Evolutionary conservation across 345 rosid species (phyloP).

Genomic region (Boechera retrofracta): DNA sequence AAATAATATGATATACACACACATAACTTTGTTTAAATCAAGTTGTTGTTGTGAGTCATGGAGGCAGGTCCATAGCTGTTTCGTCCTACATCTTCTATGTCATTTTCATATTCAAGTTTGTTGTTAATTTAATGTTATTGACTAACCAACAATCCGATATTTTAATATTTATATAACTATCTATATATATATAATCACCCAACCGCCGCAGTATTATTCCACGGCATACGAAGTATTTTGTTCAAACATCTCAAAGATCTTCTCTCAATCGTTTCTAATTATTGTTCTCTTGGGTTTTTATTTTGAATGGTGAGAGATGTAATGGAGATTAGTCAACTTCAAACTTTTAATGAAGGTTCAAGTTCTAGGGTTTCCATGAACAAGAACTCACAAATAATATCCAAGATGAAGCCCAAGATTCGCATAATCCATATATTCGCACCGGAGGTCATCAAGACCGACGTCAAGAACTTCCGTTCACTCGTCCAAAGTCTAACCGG

Average conservation of each 20-base stretch:
- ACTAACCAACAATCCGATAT: constrained; percentile 40
- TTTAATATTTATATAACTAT: neutral
- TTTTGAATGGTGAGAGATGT: constrained; percentile 38
- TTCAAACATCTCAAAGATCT: constrained; percentile 35
- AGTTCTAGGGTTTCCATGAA: constrained; percentile 53
- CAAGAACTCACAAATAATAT: constrained; percentile 56
- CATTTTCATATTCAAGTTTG: constrained; percentile 41
- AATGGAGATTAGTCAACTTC: constrained; percentile 43
- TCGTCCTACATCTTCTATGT: constrained; percentile 37
- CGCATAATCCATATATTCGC: constrained; percentile 89
- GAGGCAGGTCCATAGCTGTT: constrained; percentile 48
- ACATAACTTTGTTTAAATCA: constrained; percentile 4
- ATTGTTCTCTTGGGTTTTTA: neutral
- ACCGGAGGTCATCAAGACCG: constrained; percentile 94
- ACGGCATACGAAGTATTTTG: constrained; percentile 36
- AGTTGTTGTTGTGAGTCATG: constrained; percentile 43
- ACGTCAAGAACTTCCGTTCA: constrained; percentile 79
- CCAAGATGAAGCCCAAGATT: constrained; percentile 80
- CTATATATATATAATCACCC: constrained; percentile 36
- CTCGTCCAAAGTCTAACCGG: constrained; percentile 91
- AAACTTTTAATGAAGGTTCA: constrained; percentile 40
- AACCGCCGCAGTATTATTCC: constrained; percentile 42
- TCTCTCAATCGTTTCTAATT: neutral
- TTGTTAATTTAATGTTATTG: constrained; percentile 34
- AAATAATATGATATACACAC: constrained; percentile 33